phyloP scores from a whole-genome alignment of 2,329 filamentous ascomycete species.

The Metarhizium sp. region DNA sequence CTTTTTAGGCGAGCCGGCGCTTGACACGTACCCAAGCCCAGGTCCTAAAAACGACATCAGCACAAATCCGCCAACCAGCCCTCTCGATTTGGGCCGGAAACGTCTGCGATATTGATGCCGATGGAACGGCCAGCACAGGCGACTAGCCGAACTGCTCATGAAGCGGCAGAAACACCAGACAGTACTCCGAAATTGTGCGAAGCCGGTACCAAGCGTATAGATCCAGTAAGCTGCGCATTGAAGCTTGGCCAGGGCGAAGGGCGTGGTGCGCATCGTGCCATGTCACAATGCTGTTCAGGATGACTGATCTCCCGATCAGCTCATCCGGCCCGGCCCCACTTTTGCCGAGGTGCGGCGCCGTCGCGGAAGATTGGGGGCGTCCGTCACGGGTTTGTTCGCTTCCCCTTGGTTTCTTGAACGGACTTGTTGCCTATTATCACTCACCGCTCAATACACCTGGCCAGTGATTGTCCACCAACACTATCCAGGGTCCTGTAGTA shows the following conservation, averaged over 20 bases:
- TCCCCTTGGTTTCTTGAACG: no score
- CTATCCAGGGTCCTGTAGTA: no score
- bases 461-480: no score
- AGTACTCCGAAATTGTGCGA: constrained; percentile 41
- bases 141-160: constrained; percentile 41
- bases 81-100: constrained; percentile 32
- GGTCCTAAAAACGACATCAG: constrained; percentile 44
- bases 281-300: neutral
- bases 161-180: constrained; percentile 40
- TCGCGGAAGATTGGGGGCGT: neutral
- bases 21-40: constrained; percentile 38
- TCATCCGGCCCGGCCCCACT: neutral
- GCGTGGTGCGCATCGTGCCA: neutral
- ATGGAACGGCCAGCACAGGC: constrained; percentile 38
- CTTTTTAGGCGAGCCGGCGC: constrained; percentile 25
- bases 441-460: no score
- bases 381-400: no score
- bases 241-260: no score
- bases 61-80: constrained; percentile 34
- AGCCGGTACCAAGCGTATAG: constrained; percentile 39
- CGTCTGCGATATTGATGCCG: constrained; percentile 40
- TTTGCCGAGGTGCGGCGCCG: neutral
- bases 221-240: no score
- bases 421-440: no score
- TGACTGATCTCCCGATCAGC: neutral